Evolutionary conservation across 2,329 filamentous ascomycete species (phyloP), one percentile per base, ranked within the genome.

Genomic region (Beauveria sp.): DNA sequence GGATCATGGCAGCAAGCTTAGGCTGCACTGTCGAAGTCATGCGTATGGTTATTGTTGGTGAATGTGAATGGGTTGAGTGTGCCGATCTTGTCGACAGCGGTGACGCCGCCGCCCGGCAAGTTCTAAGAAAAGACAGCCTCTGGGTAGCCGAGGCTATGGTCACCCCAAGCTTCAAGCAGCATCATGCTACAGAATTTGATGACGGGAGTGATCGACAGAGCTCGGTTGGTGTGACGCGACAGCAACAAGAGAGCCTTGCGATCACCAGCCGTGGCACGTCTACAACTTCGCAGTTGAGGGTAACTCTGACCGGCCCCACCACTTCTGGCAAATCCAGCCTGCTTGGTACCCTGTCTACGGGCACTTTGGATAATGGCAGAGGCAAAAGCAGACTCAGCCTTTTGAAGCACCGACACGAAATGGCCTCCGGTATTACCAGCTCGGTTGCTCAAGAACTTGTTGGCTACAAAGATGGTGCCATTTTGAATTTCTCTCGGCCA

Each of bases 331-430:
- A 99, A 73, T 96, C 93, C 1, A 96, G 90, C 38, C 76, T 99
- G 24, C 75, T 99, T 1, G 95, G 95, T 0, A 96, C 91, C 0
- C 75, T 99, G 28, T 93, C 91, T 0, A 96, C 91, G 0, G 92
- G 92, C 1, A 89, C 87, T 1, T 78, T 96, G 20, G 95, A 99
- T 71, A 97, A 98, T 72, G 93, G 93, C 0, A 83, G 93, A 65
- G 95, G 95, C 0, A 95, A 92, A 71, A 96, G 91, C 70, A 85
- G 95, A 58, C 79, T 97, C 28, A 93, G 90, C 68, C 81, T 98
- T 98, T 79, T 99, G 34, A 96, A 92, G 71, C 95, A 99, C 74
- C 86, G 90, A 12, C 95, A 99, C 71, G 95, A 99, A 72, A 89
- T 98, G 62, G 88, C 84, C 3, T 96, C 93, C 2, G 95, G 95